Evolutionary conservation across 306 rosid species (phyloP).

Genomic region (Acacia acuminata): DNA sequence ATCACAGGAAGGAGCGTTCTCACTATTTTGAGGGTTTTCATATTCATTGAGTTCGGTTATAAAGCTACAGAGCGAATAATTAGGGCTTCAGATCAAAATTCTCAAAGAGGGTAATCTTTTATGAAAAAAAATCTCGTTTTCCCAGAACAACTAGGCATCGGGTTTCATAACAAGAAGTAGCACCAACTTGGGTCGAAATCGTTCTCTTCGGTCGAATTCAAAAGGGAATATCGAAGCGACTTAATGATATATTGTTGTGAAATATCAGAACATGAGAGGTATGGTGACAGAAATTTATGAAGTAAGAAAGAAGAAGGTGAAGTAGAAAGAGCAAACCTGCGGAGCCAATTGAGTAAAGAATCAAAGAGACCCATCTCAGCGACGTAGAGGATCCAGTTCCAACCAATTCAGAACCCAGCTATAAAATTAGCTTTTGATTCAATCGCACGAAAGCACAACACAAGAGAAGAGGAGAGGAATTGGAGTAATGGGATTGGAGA

Average conservation of each 20-base stretch:
- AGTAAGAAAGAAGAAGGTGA: background rate
- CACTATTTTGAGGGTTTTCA: background rate
- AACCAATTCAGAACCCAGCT: background rate
- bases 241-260: background rate
- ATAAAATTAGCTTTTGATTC: background rate
- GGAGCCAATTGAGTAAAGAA: constrained; percentile 91
- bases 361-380: constrained; percentile 81
- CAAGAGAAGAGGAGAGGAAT: background rate
- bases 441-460: background rate
- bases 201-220: background rate
- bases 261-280: background rate
- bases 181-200: background rate
- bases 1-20: background rate
- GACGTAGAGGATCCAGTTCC: background rate
- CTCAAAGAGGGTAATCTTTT: background rate
- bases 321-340: constrained; percentile 54
- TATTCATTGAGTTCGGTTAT: background rate
- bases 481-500: background rate
- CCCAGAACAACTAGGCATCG: background rate
- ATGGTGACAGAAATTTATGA: background rate
- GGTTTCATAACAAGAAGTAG: background rate
- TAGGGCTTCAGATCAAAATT: background rate
- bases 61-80: background rate
- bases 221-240: background rate
- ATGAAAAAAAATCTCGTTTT: background rate